Evolutionary conservation across 2,329 filamentous ascomycete genomes (phyloP).

Genomic region (Xylaria digitata): DNA sequence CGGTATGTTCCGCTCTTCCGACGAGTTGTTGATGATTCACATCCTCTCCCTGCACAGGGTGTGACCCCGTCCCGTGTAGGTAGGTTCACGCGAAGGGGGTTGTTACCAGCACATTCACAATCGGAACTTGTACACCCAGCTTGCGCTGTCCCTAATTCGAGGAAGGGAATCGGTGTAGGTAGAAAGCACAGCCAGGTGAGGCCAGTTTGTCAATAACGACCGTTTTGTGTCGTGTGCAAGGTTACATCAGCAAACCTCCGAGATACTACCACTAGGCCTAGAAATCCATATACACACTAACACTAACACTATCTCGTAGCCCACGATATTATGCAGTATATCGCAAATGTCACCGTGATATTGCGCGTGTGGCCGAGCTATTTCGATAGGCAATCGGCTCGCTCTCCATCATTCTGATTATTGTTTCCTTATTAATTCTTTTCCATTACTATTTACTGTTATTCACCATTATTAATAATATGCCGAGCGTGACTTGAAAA

Average conservation of each 20-base stretch:
- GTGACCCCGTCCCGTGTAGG: background rate
- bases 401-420: slow-evolving; percentile 15
- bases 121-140: background rate
- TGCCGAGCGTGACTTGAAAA: slow-evolving; percentile 33
- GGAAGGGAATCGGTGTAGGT: background rate
- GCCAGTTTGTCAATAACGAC: slow-evolving; percentile 1
- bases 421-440: slow-evolving; percentile 20
- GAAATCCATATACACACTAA: background rate
- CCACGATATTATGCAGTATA: slow-evolving; percentile 13
- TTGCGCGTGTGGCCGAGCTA: slow-evolving; percentile 30
- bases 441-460: slow-evolving; percentile 4
- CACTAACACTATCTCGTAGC: too few relatives aligned
- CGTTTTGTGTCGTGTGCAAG: background rate
- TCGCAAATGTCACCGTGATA: slow-evolving; percentile 31
- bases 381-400: slow-evolving; percentile 7
- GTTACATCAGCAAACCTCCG: slow-evolving; percentile 24
- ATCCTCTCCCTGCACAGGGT: background rate
- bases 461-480: slow-evolving; percentile 17
- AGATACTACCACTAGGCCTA: slow-evolving; percentile 13
- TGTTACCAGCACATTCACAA: slow-evolving; percentile 1
- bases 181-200: background rate
- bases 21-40: background rate
- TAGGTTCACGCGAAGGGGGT: slow-evolving; percentile 12
- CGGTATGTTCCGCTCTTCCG: slow-evolving; percentile 16
- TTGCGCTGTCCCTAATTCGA: background rate